These are phyloP conservation scores for Cytospora leucostoma DNA, from an alignment of 2,329 filamentous ascomycete species.

Conservation along the genomic window DNA sequence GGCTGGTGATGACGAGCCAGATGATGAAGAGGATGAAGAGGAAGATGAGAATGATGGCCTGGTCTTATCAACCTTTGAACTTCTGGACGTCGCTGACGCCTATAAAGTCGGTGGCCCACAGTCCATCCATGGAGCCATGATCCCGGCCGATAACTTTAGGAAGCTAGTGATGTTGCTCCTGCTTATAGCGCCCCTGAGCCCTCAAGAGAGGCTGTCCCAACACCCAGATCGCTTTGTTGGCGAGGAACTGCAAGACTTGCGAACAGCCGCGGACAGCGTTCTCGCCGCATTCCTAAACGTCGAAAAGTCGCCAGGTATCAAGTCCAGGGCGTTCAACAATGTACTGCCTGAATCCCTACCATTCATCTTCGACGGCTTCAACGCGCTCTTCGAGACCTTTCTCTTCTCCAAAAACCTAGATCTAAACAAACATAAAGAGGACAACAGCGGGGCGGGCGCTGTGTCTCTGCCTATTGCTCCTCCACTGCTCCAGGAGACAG, in stretches of 20 bases:
- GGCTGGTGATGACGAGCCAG: slow-evolving; percentile 41
- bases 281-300: slow-evolving; percentile 66
- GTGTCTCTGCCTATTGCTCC: slow-evolving; percentile 36
- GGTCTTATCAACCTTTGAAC: slow-evolving; percentile 68
- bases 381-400: slow-evolving; percentile 72
- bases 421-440: slow-evolving; percentile 52
- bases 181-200: slow-evolving; percentile 63
- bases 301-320: slow-evolving; percentile 64
- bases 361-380: slow-evolving; percentile 67
- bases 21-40: slow-evolving; percentile 43
- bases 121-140: slow-evolving; percentile 63
- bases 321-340: slow-evolving; percentile 60
- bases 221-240: slow-evolving; percentile 60
- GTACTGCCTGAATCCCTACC: slow-evolving; percentile 63
- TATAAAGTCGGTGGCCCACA: slow-evolving; percentile 55
- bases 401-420: slow-evolving; percentile 73
- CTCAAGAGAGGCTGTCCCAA: slow-evolving; percentile 65
- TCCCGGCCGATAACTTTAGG: slow-evolving; percentile 72
- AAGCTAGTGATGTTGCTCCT: slow-evolving; percentile 71
- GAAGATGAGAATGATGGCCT: slow-evolving; percentile 61
- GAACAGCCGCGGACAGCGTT: slow-evolving; percentile 63
- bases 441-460: slow-evolving; percentile 20
- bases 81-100: slow-evolving; percentile 64
- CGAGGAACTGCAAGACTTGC: slow-evolving; percentile 58
- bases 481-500: slow-evolving; percentile 53